These are phyloP conservation scores for Pythium volutum DNA, from an alignment of 352 stramenopile species.

Conservation along the genomic window DNA sequence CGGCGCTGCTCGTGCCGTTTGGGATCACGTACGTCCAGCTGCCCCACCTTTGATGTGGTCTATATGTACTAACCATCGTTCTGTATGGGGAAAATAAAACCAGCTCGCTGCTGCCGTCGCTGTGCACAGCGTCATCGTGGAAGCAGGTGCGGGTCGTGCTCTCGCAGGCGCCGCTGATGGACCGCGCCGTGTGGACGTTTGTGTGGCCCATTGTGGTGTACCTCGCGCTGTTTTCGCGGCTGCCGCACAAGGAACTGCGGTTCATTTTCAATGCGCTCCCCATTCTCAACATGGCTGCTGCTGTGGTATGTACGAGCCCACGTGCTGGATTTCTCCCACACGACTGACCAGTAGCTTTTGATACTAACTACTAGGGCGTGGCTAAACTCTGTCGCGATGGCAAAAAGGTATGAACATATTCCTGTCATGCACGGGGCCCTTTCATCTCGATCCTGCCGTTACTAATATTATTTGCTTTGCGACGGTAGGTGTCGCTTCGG, in stretches of 20 bases:
- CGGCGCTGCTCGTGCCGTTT: conserved; percentile 79
- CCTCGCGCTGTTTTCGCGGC: conserved; percentile 92
- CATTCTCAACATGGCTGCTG: conserved; percentile 93
- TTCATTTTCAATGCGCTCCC: conserved; percentile 97
- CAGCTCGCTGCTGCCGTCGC: conserved; percentile 43
- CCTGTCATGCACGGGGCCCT: too few species aligned
- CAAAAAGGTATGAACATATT: conserved; percentile 60
- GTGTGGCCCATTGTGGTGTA: conserved; percentile 82
- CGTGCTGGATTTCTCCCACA: too few species aligned
- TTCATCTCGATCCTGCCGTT: too few species aligned
- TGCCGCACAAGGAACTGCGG: conserved; percentile 98
- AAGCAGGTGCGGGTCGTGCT: conserved; percentile 37
- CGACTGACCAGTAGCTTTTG: too few species aligned
- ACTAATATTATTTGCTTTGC: background rate
- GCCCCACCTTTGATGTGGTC: too few species aligned
- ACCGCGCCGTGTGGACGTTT: conserved; percentile 50
- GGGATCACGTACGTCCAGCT: conserved; percentile 73
- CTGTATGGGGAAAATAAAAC: too few species aligned
- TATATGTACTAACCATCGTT: too few species aligned
- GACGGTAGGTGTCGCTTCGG: conserved; percentile 47
- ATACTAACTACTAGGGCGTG: conserved; percentile 34
- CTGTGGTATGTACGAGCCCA: conserved; percentile 52
- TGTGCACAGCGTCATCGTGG: conserved; percentile 42
- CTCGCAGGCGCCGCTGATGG: conserved; percentile 39
- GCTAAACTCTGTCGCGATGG: conserved; percentile 64